These are phyloP conservation scores for Ascochyta pisi DNA, from an alignment of 2,329 filamentous ascomycete species.

Conservation along the genomic window DNA sequence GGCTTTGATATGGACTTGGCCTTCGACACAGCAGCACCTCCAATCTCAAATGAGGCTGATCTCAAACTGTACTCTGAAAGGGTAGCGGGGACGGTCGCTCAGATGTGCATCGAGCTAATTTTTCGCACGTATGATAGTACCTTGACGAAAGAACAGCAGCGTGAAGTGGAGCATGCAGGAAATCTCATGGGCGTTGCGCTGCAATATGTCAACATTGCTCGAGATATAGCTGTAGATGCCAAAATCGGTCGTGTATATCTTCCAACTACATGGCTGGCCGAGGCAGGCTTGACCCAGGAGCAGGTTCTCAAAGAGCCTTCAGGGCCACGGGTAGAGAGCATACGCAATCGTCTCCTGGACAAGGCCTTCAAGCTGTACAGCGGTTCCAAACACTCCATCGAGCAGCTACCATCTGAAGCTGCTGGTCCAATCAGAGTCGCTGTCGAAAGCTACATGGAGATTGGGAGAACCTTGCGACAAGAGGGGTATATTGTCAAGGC, in stretches of 20 bases:
- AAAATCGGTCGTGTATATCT: slow-evolving; percentile 71
- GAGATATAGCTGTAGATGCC: slow-evolving; percentile 74
- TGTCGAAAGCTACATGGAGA: slow-evolving; percentile 79
- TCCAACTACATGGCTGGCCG: slow-evolving; percentile 68
- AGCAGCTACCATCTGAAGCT: slow-evolving; percentile 65
- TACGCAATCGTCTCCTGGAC: slow-evolving; percentile 64
- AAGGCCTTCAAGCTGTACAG: slow-evolving; percentile 68
- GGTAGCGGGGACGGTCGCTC: slow-evolving; percentile 75
- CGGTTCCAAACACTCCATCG: slow-evolving; percentile 63
- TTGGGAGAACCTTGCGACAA: slow-evolving; percentile 67
- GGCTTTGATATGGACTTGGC: slow-evolving; percentile 73
- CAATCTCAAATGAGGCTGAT: slow-evolving; percentile 65
- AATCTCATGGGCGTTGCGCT: slow-evolving; percentile 73
- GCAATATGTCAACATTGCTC: slow-evolving; percentile 80
- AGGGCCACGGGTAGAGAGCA: slow-evolving; percentile 54
- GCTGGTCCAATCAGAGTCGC: slow-evolving; percentile 71
- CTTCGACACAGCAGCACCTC: slow-evolving; percentile 56
- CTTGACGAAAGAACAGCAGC: slow-evolving; percentile 39
- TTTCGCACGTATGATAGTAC: slow-evolving; percentile 61
- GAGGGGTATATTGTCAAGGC: slow-evolving; percentile 54
- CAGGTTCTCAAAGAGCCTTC: slow-evolving; percentile 62
- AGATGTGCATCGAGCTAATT: slow-evolving; percentile 71
- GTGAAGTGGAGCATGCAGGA: slow-evolving; percentile 62
- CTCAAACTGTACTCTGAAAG: slow-evolving; percentile 69
- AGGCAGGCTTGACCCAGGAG: slow-evolving; percentile 61